phyloP scores from a whole-genome alignment of 2,329 filamentous ascomycete genomes.

The Fusarium transvaalense region DNA sequence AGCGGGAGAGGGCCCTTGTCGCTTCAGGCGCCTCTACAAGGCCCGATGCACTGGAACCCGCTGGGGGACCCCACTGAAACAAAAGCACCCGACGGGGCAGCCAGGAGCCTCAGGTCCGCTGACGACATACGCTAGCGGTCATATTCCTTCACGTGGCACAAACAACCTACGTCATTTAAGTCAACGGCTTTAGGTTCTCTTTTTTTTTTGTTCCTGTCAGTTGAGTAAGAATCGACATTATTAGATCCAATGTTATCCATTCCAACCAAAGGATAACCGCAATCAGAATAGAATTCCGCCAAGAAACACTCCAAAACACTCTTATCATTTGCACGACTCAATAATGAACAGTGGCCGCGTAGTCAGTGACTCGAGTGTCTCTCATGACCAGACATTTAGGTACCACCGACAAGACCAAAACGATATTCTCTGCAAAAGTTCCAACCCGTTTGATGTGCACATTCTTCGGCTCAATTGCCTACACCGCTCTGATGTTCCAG shows the following conservation, averaged over 20 bases:
- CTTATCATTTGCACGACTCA: neutral
- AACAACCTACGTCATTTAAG: constrained; percentile 34
- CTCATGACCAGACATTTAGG: constrained; percentile 26
- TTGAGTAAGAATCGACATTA: constrained; percentile 1
- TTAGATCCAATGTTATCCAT: constrained; percentile 9
- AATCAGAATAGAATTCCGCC: neutral
- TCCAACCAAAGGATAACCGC: neutral
- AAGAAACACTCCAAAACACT: neutral
- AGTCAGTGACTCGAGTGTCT: constrained; percentile 11
- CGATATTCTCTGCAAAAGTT: constrained; percentile 24
- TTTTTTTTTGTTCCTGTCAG: constrained; percentile 7
- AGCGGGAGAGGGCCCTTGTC: constrained; percentile 8
- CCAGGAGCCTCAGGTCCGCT: constrained; percentile 37
- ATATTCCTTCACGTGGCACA: constrained; percentile 33
- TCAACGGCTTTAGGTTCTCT: constrained; percentile 9
- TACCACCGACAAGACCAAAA: constrained; percentile 24
- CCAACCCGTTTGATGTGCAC: constrained; percentile 6
- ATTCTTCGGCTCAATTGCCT: constrained; percentile 14
- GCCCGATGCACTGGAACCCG: constrained; percentile 24
- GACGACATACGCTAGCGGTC: constrained; percentile 37
- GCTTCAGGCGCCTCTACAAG: constrained; percentile 28
- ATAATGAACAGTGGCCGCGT: neutral
- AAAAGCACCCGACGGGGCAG: constrained; percentile 2
- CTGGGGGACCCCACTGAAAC: constrained; percentile 23
- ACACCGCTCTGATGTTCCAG: constrained; percentile 22